phyloP scores from a whole-genome alignment of 2,329 filamentous ascomycete species.

The Fusarium albosuccineum region DNA sequence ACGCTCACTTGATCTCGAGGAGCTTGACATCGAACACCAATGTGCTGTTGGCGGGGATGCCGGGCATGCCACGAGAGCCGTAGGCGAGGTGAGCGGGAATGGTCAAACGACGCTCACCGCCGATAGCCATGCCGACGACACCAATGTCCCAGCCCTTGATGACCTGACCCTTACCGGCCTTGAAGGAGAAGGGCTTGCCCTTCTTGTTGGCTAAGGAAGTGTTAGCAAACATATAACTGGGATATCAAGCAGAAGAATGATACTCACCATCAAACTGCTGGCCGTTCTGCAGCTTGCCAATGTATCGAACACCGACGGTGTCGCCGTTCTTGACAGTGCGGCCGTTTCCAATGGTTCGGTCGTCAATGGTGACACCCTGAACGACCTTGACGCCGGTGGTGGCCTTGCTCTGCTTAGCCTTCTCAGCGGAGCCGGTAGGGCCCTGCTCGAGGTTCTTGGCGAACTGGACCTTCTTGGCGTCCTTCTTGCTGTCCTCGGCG shows the following conservation, averaged over 20 bases:
- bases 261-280: slow-evolving; percentile 93
- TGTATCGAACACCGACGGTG: slow-evolving; percentile 94
- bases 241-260: not conserved
- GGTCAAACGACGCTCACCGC: slow-evolving; percentile 91
- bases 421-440: slow-evolving; percentile 78
- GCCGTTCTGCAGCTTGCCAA: slow-evolving; percentile 94
- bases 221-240: slow-evolving; percentile 37
- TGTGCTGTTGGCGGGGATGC: slow-evolving; percentile 92
- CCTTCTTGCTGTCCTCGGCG: slow-evolving; percentile 68
- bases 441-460: slow-evolving; percentile 99
- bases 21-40: slow-evolving; percentile 94
- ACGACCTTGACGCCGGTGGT: slow-evolving; percentile 81
- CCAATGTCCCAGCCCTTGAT: slow-evolving; percentile 99
- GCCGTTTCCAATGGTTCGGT: slow-evolving; percentile 92
- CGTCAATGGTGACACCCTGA: slow-evolving; percentile 91
- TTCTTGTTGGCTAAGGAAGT: slow-evolving; percentile 87
- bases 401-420: slow-evolving; percentile 59
- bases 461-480: slow-evolving; percentile 94
- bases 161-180: slow-evolving; percentile 92
- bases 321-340: slow-evolving; percentile 90
- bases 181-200: slow-evolving; percentile 97
- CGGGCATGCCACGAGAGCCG: slow-evolving; percentile 83
- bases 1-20: slow-evolving; percentile 80
- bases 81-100: slow-evolving; percentile 92
- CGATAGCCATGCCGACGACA: slow-evolving; percentile 90